phyloP scores from a whole-genome alignment of 768 basidiomycete genomes.

The Trametes maxima region DNA sequence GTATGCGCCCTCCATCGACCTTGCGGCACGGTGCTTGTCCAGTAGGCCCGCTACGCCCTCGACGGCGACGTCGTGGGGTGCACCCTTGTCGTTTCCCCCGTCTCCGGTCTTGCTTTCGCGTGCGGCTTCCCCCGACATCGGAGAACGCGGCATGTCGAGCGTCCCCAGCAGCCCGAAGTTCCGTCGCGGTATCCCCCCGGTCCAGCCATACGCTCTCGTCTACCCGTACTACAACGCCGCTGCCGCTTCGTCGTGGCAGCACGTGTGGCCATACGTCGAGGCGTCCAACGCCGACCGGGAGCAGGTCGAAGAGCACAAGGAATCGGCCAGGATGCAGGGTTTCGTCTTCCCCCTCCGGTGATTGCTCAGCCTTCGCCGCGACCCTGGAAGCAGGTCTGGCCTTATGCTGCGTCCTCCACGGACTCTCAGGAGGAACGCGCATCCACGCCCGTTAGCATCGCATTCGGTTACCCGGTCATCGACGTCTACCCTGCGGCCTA shows the following conservation, averaged over 20 bases:
- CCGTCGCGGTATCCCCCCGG: neutral
- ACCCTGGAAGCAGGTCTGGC: conserved; percentile 26
- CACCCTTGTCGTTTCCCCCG: conserved; percentile 43
- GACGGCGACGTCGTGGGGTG: conserved; percentile 53
- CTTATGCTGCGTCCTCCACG: conserved; percentile 9
- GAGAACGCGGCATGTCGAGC: conserved; percentile 17
- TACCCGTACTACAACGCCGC: conserved; percentile 17
- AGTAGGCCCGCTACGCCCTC: conserved; percentile 48
- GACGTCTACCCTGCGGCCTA: conserved; percentile 43
- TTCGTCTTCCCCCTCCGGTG: conserved; percentile 13
- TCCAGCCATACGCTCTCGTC: conserved; percentile 5
- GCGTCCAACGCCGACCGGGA: neutral
- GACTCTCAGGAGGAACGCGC: neutral
- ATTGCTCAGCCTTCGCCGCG: neutral
- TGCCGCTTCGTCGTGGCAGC: conserved; percentile 8
- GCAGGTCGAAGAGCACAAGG: neutral
- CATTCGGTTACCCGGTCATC: conserved; percentile 22
- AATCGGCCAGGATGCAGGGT: neutral
- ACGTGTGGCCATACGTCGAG: conserved; percentile 18
- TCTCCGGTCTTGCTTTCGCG: conserved; percentile 33
- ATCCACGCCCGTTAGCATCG: neutral
- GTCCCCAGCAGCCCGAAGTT: conserved; percentile 11
- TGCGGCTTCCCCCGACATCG: conserved; percentile 24
- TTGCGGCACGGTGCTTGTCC: conserved; percentile 40
- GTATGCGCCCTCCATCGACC: conserved; percentile 40